Conservation (phyloP, 1,284 basidiomycete species). For the Tilletia caries region DNA sequence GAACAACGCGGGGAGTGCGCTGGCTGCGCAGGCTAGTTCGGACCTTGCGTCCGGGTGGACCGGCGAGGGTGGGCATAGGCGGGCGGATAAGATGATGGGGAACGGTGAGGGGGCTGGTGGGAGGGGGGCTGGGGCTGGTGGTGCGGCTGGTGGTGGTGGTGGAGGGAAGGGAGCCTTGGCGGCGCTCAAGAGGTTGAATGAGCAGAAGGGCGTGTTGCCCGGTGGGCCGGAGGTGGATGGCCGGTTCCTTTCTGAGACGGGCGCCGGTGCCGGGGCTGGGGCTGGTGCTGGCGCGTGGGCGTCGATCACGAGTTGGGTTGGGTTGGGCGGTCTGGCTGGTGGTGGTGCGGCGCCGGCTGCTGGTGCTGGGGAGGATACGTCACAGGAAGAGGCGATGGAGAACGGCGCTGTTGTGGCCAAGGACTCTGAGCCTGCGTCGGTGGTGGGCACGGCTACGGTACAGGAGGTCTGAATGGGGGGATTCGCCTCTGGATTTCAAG, state of each 20-base stretch:
- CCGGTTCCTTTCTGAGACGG: not conserved
- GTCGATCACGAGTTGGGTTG: constrained; percentile 8
- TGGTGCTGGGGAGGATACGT: not conserved
- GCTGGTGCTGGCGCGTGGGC: not conserved
- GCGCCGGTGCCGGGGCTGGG: not conserved
- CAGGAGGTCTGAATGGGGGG: no score
- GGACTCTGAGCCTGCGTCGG: no score
- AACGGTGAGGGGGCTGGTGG: not conserved
- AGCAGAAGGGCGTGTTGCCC: not conserved
- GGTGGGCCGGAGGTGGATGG: constrained; percentile 10
- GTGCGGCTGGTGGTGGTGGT: not conserved
- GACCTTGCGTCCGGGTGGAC: not conserved
- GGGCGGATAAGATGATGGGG: not conserved
- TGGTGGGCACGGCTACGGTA: no score
- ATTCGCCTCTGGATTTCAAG: no score
- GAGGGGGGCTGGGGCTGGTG: not conserved
- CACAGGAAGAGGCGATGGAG: not conserved
- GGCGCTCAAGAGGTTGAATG: constrained; percentile 7
- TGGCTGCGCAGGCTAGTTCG: not conserved
- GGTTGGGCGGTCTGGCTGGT: not conserved
- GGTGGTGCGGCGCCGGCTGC: not conserved
- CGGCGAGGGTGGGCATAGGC: not conserved
- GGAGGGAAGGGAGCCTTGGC: not conserved
- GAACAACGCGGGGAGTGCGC: not conserved
- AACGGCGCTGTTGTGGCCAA: not conserved